Base-by-base conservation (phyloP, 306 rosid genomes). In the Rosa persica region DNA sequence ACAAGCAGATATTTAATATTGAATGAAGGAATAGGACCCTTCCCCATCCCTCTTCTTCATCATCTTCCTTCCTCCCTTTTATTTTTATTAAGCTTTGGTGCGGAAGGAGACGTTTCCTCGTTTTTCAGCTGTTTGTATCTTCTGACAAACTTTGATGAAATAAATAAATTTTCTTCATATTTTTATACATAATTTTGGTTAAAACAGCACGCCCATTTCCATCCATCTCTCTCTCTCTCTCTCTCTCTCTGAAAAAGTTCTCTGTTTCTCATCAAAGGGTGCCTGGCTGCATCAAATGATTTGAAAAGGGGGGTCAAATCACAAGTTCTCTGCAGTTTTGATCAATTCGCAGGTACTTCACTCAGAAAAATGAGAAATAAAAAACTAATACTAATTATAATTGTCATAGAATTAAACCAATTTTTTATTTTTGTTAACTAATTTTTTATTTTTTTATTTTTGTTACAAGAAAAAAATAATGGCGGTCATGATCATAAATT, bases 91-190 rank as follows among this genome's bases (percentile, higher is more conserved):
- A 88, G 82, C 89, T 81, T 82, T 78, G 78, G 88, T 83, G 82
- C 78, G 82, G 97, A 92, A 88, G 97, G 54, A 89, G 93, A 92
- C 93, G 87, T 90, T 88, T 92, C 90, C 97, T 92, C 94, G 89
- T 90, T 87, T 87, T 85, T 83, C 93, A 79, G 83, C 90, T 83
- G 85, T 79, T 78, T 76, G 89, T 88, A 85, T 84, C 89, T 84
- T 90, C 90, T 87, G 82, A 85, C 89, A 89, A 72, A 69, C 79
- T 77, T 84, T 57, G 65, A 85, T 67, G 48, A 67, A 67, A 19
- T 39, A 39, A 66, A 69, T 86, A 61, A 40, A 80, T 75, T 66
- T 78, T 76, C 79, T 79, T 84, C 72, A 65, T 30, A 23, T 55
- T 20, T 34, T 52, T 55, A 57, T 60, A 67, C n/a, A 70, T 77